A percentile compares a stretch with the other conserved stretches of the same genome.
Conservation (phyloP, 371 early-diverging fungal genomes). For the Paraphysoderma sedebokerense region DNA sequence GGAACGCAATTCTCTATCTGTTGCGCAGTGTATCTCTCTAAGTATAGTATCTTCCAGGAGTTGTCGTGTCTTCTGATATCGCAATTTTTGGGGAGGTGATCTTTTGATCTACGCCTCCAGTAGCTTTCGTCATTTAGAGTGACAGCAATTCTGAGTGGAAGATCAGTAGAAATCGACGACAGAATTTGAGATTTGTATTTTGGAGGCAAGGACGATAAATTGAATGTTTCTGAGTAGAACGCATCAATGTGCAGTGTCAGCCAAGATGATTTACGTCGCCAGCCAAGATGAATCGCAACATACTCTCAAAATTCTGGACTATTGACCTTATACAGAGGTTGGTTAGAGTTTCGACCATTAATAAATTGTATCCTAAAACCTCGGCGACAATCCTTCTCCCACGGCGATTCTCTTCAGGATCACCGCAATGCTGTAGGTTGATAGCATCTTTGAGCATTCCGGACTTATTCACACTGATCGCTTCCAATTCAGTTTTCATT, state of each 20-base stretch:
- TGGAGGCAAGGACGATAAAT: background rate
- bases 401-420: too few relatives aligned
- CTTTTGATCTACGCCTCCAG: background rate
- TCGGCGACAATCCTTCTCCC: background rate
- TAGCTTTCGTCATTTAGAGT: background rate
- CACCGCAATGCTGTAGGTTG: too few relatives aligned
- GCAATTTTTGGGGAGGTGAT: background rate
- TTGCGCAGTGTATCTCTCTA: background rate
- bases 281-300: background rate
- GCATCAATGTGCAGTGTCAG: too few relatives aligned
- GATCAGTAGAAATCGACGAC: background rate
- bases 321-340: background rate
- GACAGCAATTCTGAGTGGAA: background rate
- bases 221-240: too few relatives aligned
- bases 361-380: background rate
- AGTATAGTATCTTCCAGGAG: background rate
- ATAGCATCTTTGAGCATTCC: too few relatives aligned
- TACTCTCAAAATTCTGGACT: background rate
- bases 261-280: too few relatives aligned
- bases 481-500: too few relatives aligned
- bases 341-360: background rate
- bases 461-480: too few relatives aligned
- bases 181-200: background rate
- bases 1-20: background rate
- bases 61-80: background rate